Evolutionary conservation across 306 rosid genomes (phyloP).

Genomic region (Bauhinia variegata): DNA sequence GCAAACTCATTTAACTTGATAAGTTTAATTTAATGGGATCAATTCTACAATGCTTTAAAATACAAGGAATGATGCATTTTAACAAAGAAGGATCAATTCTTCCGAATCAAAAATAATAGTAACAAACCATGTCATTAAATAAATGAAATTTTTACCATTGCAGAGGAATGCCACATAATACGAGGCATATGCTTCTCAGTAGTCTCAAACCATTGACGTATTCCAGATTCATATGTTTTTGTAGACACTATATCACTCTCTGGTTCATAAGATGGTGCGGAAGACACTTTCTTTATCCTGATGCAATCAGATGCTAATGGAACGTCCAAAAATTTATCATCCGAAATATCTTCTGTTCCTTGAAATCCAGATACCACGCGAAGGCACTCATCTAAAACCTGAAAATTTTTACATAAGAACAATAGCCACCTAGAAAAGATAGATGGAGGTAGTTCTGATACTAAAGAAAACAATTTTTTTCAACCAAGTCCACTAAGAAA

Average conservation of each 20-base stretch:
- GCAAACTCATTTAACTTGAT: too few relatives aligned
- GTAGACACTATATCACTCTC: constrained; percentile 40
- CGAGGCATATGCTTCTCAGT: constrained; percentile 79
- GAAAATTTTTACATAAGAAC: constrained; percentile 32
- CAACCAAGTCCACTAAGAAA: not conserved
- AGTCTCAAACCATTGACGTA: constrained; percentile 75
- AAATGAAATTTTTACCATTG: constrained; percentile 52
- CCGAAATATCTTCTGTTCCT: constrained; percentile 90
- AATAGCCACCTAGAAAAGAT: not conserved
- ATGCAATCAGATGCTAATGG: constrained; percentile 85
- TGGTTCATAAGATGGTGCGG: constrained; percentile 77
- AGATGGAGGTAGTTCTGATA: constrained; percentile 3
- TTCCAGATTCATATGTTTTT: constrained; percentile 58
- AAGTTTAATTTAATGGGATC: too few relatives aligned
- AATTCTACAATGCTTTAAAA: too few relatives aligned
- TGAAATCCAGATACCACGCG: constrained; percentile 93
- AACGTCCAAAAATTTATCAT: constrained; percentile 68
- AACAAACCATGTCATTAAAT: constrained; percentile 1
- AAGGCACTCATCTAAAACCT: constrained; percentile 90
- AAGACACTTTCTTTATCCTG: constrained; percentile 87
- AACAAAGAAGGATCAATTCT: constrained; percentile 13
- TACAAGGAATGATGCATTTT: constrained; percentile 15
- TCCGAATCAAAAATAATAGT: constrained; percentile 18
- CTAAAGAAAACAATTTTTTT: constrained; percentile 4
- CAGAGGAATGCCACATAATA: constrained; percentile 62